Base-by-base conservation (phyloP, 2,329 filamentous ascomycete genomes). In the Eurotiales sp. region DNA sequence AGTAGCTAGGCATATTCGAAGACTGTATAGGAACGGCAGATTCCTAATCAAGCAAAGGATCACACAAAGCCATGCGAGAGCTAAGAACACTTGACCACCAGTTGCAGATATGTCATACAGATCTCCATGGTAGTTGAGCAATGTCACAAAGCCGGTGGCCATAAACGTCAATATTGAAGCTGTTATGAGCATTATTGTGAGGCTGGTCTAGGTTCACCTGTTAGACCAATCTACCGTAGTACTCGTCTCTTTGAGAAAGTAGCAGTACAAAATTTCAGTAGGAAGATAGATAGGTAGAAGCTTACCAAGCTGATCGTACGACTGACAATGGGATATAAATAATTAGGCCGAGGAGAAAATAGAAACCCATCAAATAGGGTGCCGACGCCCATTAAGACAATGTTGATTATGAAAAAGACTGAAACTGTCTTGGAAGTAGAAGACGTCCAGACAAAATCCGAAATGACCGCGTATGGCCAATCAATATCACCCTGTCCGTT, bases 371-470 rank as follows among this genome's bases (percentile, higher is more conserved):
- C 41, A 21, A 46, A 10, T 19, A 51, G 8, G 32, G 39, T 27
- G 4, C 25, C 32, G 7, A 51, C 14, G 1, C 49, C 49, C 49
- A 51, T 51, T 12, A 41, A 12, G 34, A 46, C 17, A 15, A 51
- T 46, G 25, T 32, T 46, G 11, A 46, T 14, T 6, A 51, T 17
- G 12, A 40, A 27, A 1, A 51, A 14, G n/a, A 46, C 19, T 7
- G 49, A 46, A 4, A 41, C 19, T 12, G 36, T 36, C 42, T 46
- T 51, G 15, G 49, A 25, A 14, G 43, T 21, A 3, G 49, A 12
- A 21, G 48, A 37, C 17, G 41, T 17, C 49, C 41, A 51, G 17
- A n/a, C 14, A 36, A 51, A 51, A 41, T 46, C 49, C 1, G 32
- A 45, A 21, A 41, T 46, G 4, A 46, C 15, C 22, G 43, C 42